A percentile compares a stretch with the other conserved stretches of the same genome.
phyloP scores from a whole-genome alignment of 139 green algal species.

The Closterium sp. region DNA sequence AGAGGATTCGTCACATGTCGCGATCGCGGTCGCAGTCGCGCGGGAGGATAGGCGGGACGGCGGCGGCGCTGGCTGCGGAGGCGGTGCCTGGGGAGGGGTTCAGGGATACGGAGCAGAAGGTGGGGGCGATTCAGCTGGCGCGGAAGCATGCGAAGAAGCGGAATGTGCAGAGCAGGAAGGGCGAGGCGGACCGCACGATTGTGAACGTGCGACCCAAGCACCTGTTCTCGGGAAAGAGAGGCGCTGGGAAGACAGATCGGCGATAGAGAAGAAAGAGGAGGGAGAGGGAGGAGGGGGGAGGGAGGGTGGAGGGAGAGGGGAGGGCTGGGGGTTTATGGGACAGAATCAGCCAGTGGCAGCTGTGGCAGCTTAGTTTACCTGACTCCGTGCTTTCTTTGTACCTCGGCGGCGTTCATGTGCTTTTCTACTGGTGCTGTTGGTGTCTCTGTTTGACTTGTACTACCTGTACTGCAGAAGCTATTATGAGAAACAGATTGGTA shows the following conservation, averaged over 20 bases:
- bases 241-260: conserved; percentile 76
- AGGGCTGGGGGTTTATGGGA: neutral
- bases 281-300: too few species aligned
- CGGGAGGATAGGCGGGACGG: conserved; percentile 14
- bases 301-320: too few species aligned
- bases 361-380: too few species aligned
- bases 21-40: conserved; percentile 51
- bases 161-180: conserved; percentile 57
- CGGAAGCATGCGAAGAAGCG: conserved; percentile 73
- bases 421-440: too few species aligned
- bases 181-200: conserved; percentile 72
- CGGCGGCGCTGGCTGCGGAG: neutral
- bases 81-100: conserved; percentile 65
- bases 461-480: too few species aligned
- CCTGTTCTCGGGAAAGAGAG: conserved; percentile 87
- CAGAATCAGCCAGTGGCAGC: too few species aligned
- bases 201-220: conserved; percentile 95
- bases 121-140: conserved; percentile 85
- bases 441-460: too few species aligned
- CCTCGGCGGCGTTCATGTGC: too few species aligned
- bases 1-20: conserved; percentile 78
- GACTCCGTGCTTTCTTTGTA: too few species aligned
- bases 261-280: conserved; percentile 53
- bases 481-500: too few species aligned
- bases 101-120: conserved; percentile 74